Evolutionary conservation across 2,329 filamentous ascomycete genomes (phyloP).

Genomic region (Sporothrix variecibatus): DNA sequence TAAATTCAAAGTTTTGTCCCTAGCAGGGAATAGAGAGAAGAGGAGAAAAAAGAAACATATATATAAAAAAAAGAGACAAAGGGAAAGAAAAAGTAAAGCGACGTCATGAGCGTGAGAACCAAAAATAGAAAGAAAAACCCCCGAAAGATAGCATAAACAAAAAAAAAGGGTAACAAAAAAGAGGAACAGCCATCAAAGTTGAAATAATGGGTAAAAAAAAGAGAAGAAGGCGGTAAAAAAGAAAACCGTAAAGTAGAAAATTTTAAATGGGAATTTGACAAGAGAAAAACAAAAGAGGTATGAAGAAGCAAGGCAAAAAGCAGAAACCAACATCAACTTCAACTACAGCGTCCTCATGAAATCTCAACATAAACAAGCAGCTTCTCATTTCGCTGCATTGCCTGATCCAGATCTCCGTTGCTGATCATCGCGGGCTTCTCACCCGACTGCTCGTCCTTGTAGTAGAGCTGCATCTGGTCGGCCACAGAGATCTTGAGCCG

Average conservation of each 20-base stretch:
- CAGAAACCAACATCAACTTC: not conserved
- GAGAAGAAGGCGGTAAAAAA: not conserved
- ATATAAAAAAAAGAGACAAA: not conserved
- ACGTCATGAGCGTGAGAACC: not conserved
- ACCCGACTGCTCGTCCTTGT: constrained; percentile 80
- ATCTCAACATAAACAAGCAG: constrained; percentile 72
- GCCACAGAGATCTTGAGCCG: constrained; percentile 71
- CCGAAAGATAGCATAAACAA: not conserved
- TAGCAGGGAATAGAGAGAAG: not conserved
- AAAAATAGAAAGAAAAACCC: not conserved
- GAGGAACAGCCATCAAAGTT: not conserved
- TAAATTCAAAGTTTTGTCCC: not conserved
- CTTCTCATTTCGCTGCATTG: constrained; percentile 83
- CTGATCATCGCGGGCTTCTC: constrained; percentile 74
- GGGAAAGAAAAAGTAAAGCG: not conserved
- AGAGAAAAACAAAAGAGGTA: not conserved
- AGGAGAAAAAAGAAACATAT: not conserved
- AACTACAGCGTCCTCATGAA: constrained; percentile 39
- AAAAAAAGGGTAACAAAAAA: not conserved
- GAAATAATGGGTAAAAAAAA: not conserved
- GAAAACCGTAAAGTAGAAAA: not conserved
- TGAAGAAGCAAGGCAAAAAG: not conserved
- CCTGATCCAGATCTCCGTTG: constrained; percentile 78
- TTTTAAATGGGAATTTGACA: not conserved
- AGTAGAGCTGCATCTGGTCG: constrained; percentile 76